These are phyloP conservation scores for Hemisphaericaspora subhashii DNA, from an alignment of 1,139 yeast genomes.

Conservation along the genomic window DNA sequence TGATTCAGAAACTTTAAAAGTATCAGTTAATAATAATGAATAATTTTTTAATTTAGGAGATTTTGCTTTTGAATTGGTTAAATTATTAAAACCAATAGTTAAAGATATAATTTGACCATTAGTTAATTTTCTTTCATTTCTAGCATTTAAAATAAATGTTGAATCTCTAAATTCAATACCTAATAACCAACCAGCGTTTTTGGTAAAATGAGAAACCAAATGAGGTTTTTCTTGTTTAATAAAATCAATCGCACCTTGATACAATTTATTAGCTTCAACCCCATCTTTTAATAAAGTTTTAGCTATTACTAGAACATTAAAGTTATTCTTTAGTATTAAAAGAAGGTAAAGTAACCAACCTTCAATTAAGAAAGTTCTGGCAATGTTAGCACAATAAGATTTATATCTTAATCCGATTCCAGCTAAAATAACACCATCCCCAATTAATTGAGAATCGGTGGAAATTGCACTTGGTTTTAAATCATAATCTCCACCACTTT, in stretches of 20 bases:
- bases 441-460: conserved; percentile 60
- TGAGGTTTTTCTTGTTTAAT: conserved; percentile 63
- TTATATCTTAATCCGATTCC: conserved; percentile 86
- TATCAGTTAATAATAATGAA: conserved; percentile 79
- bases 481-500: conserved; percentile 85
- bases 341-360: too few species aligned
- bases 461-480: conserved; percentile 84
- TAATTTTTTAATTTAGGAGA: conserved; percentile 54
- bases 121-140: conserved; percentile 65
- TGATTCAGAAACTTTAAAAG: conserved; percentile 65
- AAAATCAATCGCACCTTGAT: conserved; percentile 59
- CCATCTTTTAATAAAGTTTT: conserved; percentile 63
- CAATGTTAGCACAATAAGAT: conserved; percentile 85
- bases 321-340: too few species aligned
- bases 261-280: conserved; percentile 62
- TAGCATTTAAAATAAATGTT: conserved; percentile 67
- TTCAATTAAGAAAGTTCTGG: conserved; percentile 86
- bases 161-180: conserved; percentile 93
- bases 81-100: conserved; percentile 73
- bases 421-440: conserved; percentile 81
- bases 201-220: conserved; percentile 63
- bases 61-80: conserved; percentile 48
- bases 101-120: conserved; percentile 78
- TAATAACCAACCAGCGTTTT: conserved; percentile 85
- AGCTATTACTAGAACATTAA: too few species aligned